Evolutionary conservation across 257 asterid species (phyloP).

Genomic region (Knoxia roxburghii): DNA sequence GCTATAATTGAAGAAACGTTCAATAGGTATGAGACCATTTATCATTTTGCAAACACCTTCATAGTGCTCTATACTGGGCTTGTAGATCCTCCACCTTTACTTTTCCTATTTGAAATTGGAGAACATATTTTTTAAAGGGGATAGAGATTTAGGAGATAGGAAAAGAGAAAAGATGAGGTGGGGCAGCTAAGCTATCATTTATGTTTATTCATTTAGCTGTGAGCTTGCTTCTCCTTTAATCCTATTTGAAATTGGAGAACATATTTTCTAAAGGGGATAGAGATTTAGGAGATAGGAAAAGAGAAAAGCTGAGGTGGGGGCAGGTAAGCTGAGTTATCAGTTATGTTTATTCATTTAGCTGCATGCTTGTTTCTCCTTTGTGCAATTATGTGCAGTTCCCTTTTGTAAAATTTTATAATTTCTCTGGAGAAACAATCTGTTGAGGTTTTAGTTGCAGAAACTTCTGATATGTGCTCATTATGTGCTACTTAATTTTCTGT

Average conservation of each 20-base stretch:
- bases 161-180: background rate
- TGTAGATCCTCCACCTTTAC: background rate
- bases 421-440: background rate
- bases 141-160: background rate
- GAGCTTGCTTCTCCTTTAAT: background rate
- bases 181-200: background rate
- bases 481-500: conserved; percentile 5
- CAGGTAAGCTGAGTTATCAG: background rate
- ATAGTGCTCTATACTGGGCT: background rate
- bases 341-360: background rate
- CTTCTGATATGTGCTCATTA: background rate
- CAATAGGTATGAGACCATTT: background rate
- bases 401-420: too few relatives aligned
- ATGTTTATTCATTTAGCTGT: background rate
- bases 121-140: background rate
- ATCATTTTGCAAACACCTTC: background rate
- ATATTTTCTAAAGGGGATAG: background rate
- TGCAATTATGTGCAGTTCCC: too few relatives aligned
- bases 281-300: background rate
- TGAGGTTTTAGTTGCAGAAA: background rate
- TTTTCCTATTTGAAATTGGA: background rate
- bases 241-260: background rate
- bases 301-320: background rate
- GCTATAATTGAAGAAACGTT: background rate
- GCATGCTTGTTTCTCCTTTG: background rate